phyloP scores from a whole-genome alignment of 192 early-diverging fungal species.

The Backusella westeae region DNA sequence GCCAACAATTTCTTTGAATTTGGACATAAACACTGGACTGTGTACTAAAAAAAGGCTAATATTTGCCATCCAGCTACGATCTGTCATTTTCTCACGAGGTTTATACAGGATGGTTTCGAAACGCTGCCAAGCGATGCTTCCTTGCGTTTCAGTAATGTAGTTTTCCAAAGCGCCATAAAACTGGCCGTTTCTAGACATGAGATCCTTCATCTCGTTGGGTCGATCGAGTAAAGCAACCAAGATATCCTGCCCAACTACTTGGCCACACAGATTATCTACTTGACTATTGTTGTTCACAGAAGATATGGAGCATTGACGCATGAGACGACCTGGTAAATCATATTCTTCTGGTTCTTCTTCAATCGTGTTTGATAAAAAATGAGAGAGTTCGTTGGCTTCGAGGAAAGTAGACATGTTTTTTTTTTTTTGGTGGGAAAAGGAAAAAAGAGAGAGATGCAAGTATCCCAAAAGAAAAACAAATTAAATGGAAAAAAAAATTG shows the following conservation, averaged over 20 bases:
- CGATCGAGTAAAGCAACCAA: slow-evolving; percentile 31
- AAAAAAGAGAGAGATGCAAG: neutral
- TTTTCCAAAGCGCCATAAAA: slow-evolving; percentile 22
- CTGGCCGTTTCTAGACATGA: slow-evolving; percentile 19
- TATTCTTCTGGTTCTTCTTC: slow-evolving; percentile 7
- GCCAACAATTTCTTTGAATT: slow-evolving; percentile 38
- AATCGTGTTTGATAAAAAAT: slow-evolving; percentile 1
- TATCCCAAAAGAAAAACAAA: neutral
- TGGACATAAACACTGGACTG: slow-evolving; percentile 29
- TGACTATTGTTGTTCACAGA: neutral
- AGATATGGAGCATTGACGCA: neutral
- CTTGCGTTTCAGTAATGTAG: slow-evolving; percentile 27
- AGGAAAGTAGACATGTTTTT: slow-evolving; percentile 1
- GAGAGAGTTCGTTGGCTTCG: neutral
- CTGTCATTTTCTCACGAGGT: slow-evolving; percentile 25
- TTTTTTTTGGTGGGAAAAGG: neutral
- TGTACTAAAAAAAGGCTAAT: slow-evolving; percentile 9
- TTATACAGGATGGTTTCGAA: slow-evolving; percentile 29
- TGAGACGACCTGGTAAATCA: neutral
- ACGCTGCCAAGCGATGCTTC: slow-evolving; percentile 21
- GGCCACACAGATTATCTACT: slow-evolving; percentile 15
- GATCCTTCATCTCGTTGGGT: slow-evolving; percentile 25
- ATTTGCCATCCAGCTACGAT: slow-evolving; percentile 28
- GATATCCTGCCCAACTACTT: slow-evolving; percentile 19
- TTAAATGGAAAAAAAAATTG: neutral